Base-by-base conservation (phyloP, 768 basidiomycete genomes). In the Astraeus odoratus region DNA sequence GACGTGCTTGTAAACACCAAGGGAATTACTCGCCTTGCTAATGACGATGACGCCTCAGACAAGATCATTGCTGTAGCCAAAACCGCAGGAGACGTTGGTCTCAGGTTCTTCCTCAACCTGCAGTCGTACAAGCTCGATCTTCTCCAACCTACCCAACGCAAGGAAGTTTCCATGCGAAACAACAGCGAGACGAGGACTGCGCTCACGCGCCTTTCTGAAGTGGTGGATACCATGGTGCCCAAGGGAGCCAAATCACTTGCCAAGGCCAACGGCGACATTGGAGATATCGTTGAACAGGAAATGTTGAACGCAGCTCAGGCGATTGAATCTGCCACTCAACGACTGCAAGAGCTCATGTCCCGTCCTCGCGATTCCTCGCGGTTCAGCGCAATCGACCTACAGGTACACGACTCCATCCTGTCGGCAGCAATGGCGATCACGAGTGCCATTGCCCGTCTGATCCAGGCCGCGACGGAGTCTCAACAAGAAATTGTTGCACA, bases 391-490 rank as follows among this genome's bases (percentile, higher is more conserved):
- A 76, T 97, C 44, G 95, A 99, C 60, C 64, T 98, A 4, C 89
- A 97, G 65, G 95, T 99, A 36, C 96, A 99, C 71, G 96, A 99
- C 63, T 89, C 96, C 10, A 99, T 99, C 59, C 79, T 99, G 34
- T 73, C 85, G 12, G 84, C 95, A 7, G 90, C 96, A 4, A 77
- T 98, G 71, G 92, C 89, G 4, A 98, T 98, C 71, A 97, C 96
- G 13, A 88, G 69, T 58, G 95, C 95, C 23, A 99, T 99, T 58
- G 87, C 81, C 15, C 82, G 93, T 26, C 80, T 99, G 47, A 98
- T 99, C 60, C 79, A 86, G 61, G 95, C 96, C 8, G 96, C 96
- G 18, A 96, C 96, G 1, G 94, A 94, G 29, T 97, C 94, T 41
- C 96, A 99, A 65, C 81, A 97, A 63, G 96, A 99, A 70, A 99